Evolutionary conservation across 208 protist genomes (phyloP), one percentile per base, ranked within the genome.

Genomic region (Lotmaria passim): DNA sequence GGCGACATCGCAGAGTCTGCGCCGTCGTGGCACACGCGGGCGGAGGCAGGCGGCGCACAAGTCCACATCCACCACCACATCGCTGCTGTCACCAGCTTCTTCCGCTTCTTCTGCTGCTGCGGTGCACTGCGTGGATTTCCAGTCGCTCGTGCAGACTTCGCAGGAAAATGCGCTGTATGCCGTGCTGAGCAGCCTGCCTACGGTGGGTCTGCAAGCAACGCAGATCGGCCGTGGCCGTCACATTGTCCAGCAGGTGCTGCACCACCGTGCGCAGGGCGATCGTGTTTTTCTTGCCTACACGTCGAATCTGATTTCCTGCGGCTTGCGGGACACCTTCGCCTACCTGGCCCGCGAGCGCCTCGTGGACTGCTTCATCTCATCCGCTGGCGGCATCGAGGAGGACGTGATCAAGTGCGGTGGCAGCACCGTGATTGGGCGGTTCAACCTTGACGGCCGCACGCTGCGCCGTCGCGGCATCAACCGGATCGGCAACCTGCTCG

Each of bases 381-480:
- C 99, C 23, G 98, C 98, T 2, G 99, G 99, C 30, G 99, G 98
- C 31, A 81, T 99, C 33, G 99, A 99, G 76, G 99, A 99, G 81
- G 99, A 99, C 75, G 93, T 99, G 26, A 99, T 99, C 66, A 99
- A 99, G 84, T 99, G 98, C 81, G 71, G 99, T 17, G 97, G 95
- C 24, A 87, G 87, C 24, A 99, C 98, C 12, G 86, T 98, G 55
- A 19, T 99, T 0, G 99, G 98, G 15, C 78, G 95, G 26, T 99
- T 99, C 78, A 56, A 60, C 19, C 67, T 99, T 0, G 75, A 97
- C 56, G 99, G 98, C 38, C 71, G 79, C 11, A 69, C 87, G 31
- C 88, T 99, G 51, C 86, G 97, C 14, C 53, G 68, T 33, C 79
- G 94, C 23, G 93, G 95, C 11, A 71, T 99, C 51, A 99, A 99